Base-by-base conservation (phyloP, 352 stramenopile genomes). In the Achlya hypogyna region DNA sequence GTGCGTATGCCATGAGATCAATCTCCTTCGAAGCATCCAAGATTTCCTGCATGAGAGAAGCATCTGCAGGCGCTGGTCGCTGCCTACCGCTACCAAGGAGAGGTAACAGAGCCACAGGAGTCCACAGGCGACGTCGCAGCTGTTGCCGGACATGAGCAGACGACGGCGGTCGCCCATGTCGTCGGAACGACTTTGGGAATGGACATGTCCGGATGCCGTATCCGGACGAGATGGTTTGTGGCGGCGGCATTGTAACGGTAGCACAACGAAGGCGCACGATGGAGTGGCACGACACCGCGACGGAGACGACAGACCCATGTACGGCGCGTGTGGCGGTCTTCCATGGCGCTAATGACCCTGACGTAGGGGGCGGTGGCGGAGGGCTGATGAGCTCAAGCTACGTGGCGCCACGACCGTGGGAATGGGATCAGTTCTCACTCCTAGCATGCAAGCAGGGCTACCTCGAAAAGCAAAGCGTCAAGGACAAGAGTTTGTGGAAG, bases 391-490 rank as follows among this genome's bases (percentile, higher is more conserved):
- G 60, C 60, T 45, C 60, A 22, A 67, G 60, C 29, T 49, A 58
- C n/a, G 60, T 67, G 27, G 25, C 23, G 5, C 60, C 60, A 5
- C 60, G 60, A 5, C 60, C 60, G 18, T 58, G 60, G 40, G 28
- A 67, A 38, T 67, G 60, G 60, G 60, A 49, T 31, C 51, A 67
- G 38, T 67, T 59, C 47, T 18, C 40, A 2, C 40, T 49, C 18
- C 79, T 82, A 70, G 78, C 78, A 25, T 82, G 78, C 65, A 87
- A 90, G 82, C 77, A 87, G 45, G 86, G 86, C 14, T 87, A 84
- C 59, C 64, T 94, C 27, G 83, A 92, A 64, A 94, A 94, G 62
- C 84, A 94, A 73, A 91, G 83, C 74, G 76, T 73, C 14, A 83
- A 91, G 65, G 71, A 89, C 67, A 74, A 75, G 16, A 73, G 79